Percentiles rank a stretch among this genome's conserved stretches.
Conservation (phyloP, 768 basidiomycete species). For the Suillus discolor region DNA sequence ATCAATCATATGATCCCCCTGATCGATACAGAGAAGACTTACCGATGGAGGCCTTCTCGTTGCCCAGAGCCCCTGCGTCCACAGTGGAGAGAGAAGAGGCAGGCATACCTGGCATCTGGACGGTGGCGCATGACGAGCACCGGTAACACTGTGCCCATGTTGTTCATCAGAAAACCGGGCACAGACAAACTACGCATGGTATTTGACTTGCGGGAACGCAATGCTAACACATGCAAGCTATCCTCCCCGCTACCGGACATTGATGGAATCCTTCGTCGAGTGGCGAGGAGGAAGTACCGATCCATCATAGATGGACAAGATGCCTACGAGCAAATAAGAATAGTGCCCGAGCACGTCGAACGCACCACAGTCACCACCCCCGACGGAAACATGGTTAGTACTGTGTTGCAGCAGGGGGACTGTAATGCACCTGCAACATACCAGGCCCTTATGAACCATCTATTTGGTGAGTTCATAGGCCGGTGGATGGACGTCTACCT, state of each 20-base stretch:
- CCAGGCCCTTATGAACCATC: slow-evolving; percentile 45
- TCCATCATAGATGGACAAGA: slow-evolving; percentile 45
- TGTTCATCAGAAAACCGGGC: slow-evolving; percentile 20
- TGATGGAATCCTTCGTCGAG: slow-evolving; percentile 38
- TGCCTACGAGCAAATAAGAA: slow-evolving; percentile 45
- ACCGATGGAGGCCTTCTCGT: too few relatives aligned
- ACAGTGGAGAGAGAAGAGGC: background rate
- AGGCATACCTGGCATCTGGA: slow-evolving; percentile 27
- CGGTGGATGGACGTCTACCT: slow-evolving; percentile 10
- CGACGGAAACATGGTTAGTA: slow-evolving; percentile 31
- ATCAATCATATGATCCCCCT: too few relatives aligned
- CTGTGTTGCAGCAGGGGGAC: slow-evolving; percentile 33
- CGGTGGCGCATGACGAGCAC: slow-evolving; percentile 37
- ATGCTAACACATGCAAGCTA: slow-evolving; percentile 44
- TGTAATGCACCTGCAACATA: slow-evolving; percentile 40
- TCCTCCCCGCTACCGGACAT: slow-evolving; percentile 45
- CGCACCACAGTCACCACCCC: slow-evolving; percentile 29
- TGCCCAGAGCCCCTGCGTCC: background rate
- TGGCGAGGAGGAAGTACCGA: slow-evolving; percentile 31
- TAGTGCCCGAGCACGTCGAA: slow-evolving; percentile 30
- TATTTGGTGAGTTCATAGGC: slow-evolving; percentile 13
- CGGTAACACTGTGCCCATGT: slow-evolving; percentile 18
- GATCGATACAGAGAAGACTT: too few relatives aligned
- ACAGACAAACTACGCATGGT: slow-evolving; percentile 36
- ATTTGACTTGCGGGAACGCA: slow-evolving; percentile 37